Evolutionary conservation across 768 basidiomycete species (phyloP).

Genomic region (Lactarius trivialis): DNA sequence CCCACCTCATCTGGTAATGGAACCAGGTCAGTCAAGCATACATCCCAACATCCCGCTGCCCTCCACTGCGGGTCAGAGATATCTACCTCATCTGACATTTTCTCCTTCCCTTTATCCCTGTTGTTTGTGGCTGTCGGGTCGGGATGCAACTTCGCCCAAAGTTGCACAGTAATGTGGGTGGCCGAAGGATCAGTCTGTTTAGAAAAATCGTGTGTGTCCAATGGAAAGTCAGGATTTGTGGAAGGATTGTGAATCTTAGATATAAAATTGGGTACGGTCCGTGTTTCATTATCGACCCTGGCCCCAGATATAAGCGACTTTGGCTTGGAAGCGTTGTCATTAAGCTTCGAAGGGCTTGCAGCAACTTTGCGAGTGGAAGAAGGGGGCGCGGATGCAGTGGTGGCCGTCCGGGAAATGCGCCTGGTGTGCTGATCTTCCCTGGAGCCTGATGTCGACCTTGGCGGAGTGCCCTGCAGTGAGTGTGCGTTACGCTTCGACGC

Average conservation of each 20-base stretch:
- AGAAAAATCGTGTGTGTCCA: constrained; percentile 55
- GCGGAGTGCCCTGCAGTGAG: neutral
- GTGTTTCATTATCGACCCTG: constrained; percentile 15
- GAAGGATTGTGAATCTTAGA: constrained; percentile 78
- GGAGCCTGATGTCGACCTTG: neutral
- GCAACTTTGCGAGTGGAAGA: constrained; percentile 3
- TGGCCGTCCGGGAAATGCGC: constrained; percentile 3
- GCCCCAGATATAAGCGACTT: constrained; percentile 3
- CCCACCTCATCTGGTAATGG: constrained; percentile 60
- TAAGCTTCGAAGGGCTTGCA: neutral
- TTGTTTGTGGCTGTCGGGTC: neutral
- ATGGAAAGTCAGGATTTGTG: constrained; percentile 68
- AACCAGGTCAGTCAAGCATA: constrained; percentile 51
- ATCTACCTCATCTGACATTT: constrained; percentile 13
- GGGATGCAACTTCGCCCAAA: constrained; percentile 44
- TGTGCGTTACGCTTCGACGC: constrained; percentile 7
- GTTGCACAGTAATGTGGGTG: constrained; percentile 45
- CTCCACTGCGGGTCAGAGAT: constrained; percentile 44
- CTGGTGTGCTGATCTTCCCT: constrained; percentile 9
- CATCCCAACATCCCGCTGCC: constrained; percentile 59
- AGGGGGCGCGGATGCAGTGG: neutral
- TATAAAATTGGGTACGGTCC: constrained; percentile 54
- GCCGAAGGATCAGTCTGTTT: constrained; percentile 48
- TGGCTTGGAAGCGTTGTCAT: constrained; percentile 9
- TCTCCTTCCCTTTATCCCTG: constrained; percentile 19